Conservation (phyloP, 441 rosid species). For the Isatis lusitanica region DNA sequence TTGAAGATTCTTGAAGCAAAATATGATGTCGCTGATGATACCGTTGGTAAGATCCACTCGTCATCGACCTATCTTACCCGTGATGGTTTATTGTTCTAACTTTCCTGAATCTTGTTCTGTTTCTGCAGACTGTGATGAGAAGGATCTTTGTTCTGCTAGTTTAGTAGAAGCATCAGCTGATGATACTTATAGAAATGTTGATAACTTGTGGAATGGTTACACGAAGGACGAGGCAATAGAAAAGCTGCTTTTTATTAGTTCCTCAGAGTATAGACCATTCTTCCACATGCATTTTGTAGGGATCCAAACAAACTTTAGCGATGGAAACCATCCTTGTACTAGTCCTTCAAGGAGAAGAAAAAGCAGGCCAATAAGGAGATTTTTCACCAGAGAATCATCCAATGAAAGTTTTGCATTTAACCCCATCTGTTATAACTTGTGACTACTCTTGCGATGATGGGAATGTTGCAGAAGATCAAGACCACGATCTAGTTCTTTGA, state of each 20-base stretch:
- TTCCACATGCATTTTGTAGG: not conserved
- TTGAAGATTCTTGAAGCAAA: conserved; percentile 24
- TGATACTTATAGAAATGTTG: conserved; percentile 48
- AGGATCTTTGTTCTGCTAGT: conserved; percentile 40
- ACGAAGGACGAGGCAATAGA: too few relatives aligned
- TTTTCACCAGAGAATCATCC: not conserved
- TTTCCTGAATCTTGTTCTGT: too few relatives aligned
- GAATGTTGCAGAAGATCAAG: conserved; percentile 21
- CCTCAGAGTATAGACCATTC: not conserved
- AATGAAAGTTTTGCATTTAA: conserved; percentile 36
- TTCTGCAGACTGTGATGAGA: too few relatives aligned
- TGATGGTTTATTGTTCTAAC: too few relatives aligned
- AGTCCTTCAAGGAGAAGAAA: conserved; percentile 10
- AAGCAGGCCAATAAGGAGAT: conserved; percentile 13
- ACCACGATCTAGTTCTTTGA: conserved; percentile 21
- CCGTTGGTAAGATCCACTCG: too few relatives aligned
- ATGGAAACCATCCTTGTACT: conserved; percentile 4
- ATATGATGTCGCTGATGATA: too few relatives aligned
- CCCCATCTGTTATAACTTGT: conserved; percentile 50
- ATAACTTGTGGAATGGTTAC: conserved; percentile 60
- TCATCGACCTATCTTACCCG: too few relatives aligned
- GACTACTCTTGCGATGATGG: conserved; percentile 42
- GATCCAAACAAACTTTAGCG: not conserved
- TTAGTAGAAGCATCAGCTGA: conserved; percentile 45
- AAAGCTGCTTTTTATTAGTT: too few relatives aligned